Evolutionary conservation across 2,329 filamentous ascomycete genomes (phyloP).

Genomic region (Geosmithia flava): DNA sequence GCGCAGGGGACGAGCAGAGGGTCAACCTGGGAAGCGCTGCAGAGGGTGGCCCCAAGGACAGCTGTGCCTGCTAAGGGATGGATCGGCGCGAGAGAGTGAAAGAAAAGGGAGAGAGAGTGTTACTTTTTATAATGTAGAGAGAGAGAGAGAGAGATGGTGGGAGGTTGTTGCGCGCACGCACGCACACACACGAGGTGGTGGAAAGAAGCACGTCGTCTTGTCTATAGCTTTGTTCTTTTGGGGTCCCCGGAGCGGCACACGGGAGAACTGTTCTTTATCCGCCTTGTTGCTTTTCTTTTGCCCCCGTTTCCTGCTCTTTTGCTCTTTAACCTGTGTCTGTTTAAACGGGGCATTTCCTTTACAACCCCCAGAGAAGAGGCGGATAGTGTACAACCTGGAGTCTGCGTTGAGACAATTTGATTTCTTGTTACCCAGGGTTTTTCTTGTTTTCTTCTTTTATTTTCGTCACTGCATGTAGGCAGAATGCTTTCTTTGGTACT

Average conservation of each 20-base stretch:
- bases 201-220: neutral
- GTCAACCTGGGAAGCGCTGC: slow-evolving; percentile 71
- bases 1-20: slow-evolving; percentile 55
- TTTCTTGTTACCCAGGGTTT: no score
- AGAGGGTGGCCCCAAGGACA: slow-evolving; percentile 71
- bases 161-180: neutral
- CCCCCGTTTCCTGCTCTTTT: neutral
- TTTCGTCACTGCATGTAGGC: no score
- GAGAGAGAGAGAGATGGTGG: neutral
- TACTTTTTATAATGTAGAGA: no score
- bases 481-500: no score
- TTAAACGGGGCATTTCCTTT: neutral
- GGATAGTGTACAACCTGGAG: no score
- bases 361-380: neutral
- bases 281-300: neutral
- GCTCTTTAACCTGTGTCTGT: no score
- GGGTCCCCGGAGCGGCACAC: neutral
- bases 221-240: neutral
- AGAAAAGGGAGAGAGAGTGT: no score
- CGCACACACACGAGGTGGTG: neutral
- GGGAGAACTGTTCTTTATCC: neutral
- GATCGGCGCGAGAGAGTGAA: neutral
- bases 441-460: no score
- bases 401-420: no score
- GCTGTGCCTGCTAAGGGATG: slow-evolving; percentile 63